A percentile compares a stretch with the other conserved stretches of the same genome.
phyloP scores from a whole-genome alignment of 495 filamentous ascomycete genomes.

The Cercophora scortea region DNA sequence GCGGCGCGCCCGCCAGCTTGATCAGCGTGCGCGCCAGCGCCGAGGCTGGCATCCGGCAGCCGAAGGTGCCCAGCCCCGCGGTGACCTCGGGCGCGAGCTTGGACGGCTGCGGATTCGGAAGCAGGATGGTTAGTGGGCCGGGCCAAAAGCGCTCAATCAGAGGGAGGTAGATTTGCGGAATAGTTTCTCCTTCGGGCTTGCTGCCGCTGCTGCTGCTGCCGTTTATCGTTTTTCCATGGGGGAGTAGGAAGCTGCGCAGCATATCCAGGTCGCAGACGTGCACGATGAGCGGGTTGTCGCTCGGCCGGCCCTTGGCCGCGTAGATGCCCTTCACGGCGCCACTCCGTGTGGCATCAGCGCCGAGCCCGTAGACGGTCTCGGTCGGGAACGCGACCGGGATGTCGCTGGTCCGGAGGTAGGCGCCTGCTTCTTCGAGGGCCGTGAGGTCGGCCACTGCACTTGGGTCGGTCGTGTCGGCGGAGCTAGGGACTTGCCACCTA shows the following conservation, averaged over 20 bases:
- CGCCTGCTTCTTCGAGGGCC: conserved; percentile 46
- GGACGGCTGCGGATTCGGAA: conserved; percentile 49
- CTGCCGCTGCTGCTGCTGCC: too few relatives aligned
- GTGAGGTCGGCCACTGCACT: conserved; percentile 5
- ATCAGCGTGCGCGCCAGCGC: conserved; percentile 82
- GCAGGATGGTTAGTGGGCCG: conserved; percentile 84
- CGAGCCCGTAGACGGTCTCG: conserved; percentile 95
- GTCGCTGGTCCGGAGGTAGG: conserved; percentile 52
- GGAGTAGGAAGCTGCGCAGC: conserved; percentile 54
- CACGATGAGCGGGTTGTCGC: conserved; percentile 92
- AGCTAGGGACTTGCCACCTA: not conserved
- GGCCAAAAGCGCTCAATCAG: conserved; percentile 88
- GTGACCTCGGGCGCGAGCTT: conserved; percentile 78
- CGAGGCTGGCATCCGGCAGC: conserved; percentile 79
- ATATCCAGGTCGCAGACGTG: conserved; percentile 79
- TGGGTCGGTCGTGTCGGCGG: not conserved
- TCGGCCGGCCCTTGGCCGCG: conserved; percentile 77
- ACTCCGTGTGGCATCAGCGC: conserved; percentile 83
- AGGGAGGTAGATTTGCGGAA: conserved; percentile 75
- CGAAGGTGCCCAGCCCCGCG: conserved; percentile 74
- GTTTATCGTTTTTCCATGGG: not conserved
- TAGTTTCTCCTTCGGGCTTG: conserved; percentile 28
- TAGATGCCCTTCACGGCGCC: conserved; percentile 88
- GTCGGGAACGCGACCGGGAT: conserved; percentile 91
- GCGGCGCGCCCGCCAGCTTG: conserved; percentile 60